Percentiles rank a stretch among this genome's conserved stretches.
These are phyloP conservation scores for Phylloporus arenicola DNA, from an alignment of 768 basidiomycete genomes.

Conservation along the genomic window DNA sequence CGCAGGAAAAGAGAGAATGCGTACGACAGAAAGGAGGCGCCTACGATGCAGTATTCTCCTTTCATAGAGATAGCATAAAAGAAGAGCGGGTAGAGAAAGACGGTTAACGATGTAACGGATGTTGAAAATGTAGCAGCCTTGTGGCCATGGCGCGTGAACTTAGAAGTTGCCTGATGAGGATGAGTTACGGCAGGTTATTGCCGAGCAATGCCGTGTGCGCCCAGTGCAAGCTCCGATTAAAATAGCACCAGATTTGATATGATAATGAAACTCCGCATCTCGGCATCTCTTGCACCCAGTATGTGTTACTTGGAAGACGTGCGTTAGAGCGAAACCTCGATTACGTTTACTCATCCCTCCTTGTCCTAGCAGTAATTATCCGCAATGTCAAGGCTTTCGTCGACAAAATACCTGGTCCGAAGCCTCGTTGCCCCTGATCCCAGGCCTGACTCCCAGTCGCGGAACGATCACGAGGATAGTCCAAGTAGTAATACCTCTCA, in stretches of 20 bases:
- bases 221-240: conserved; percentile 12
- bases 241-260: not conserved
- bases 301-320: conserved; percentile 18
- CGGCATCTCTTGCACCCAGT: not conserved
- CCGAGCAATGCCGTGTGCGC: conserved; percentile 14
- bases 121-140: conserved; percentile 21
- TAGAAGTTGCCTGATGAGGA: not conserved
- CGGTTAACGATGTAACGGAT: conserved; percentile 8
- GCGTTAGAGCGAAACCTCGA: conserved; percentile 1
- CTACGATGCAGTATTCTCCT: conserved; percentile 71
- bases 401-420: conserved; percentile 19
- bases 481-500: conserved; percentile 28
- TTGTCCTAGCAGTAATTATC: conserved; percentile 7
- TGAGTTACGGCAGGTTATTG: conserved; percentile 7
- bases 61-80: conserved; percentile 42
- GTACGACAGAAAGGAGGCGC: conserved; percentile 69
- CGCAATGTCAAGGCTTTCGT: conserved; percentile 23
- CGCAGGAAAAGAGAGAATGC: conserved; percentile 22
- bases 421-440: conserved; percentile 25
- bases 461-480: conserved; percentile 27
- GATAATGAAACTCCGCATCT: conserved; percentile 1
- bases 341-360: not conserved
- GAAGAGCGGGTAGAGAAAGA: conserved; percentile 16
- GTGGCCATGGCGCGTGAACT: conserved; percentile 20
- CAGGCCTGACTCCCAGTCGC: conserved; percentile 30